Evolutionary conservation across 352 stramenopile species (phyloP), one percentile per base, ranked within the genome.

Genomic region (Globisporangium barbulae): DNA sequence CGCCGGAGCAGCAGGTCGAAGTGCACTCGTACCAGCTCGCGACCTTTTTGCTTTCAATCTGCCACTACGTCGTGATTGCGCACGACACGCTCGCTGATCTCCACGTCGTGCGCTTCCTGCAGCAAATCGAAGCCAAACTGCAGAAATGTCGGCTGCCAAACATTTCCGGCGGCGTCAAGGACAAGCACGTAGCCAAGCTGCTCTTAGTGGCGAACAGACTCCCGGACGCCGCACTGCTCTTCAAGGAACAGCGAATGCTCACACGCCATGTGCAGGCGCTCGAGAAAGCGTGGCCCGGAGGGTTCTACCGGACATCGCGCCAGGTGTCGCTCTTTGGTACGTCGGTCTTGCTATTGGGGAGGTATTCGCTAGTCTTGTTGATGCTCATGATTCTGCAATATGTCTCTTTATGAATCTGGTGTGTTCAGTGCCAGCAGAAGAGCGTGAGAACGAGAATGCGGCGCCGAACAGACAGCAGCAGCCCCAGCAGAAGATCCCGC

Each of bases 31-130:
- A 80, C 47, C 83, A 92, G 64, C 69, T 90, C 21, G 80, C 83
- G 8, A 72, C 85, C 9, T 85, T 91, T 54, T 57, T 94, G 48
- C 73, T 81, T 30, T 83, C 85, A 0, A 78, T 92, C 19, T 94
- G 85, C 61, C 85, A 94, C 69, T 90, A 92, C 45, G 77, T 94
- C 15, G 57, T 94, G 39, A 64, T 92, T 22, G 80, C 85, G 12
- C 80, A 90, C 58, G 78, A 86, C 28, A 64, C 59, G 0, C 57
- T 85, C 44, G 76, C 76, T 5, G 73, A 82, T 44, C 44, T 76
- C 37, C 64, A 74, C 9, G 60, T 89, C 19, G 53, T 74, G 53
- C 65, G 70, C 2, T 74, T 94, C 21, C 49, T 94, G 31, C 70
- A 81, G 3, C 76, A 75, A 21, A 70, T 85, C 19, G 66, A 85